Conservation (phyloP, 257 asterid species). For the Lycium ferocissimum region DNA sequence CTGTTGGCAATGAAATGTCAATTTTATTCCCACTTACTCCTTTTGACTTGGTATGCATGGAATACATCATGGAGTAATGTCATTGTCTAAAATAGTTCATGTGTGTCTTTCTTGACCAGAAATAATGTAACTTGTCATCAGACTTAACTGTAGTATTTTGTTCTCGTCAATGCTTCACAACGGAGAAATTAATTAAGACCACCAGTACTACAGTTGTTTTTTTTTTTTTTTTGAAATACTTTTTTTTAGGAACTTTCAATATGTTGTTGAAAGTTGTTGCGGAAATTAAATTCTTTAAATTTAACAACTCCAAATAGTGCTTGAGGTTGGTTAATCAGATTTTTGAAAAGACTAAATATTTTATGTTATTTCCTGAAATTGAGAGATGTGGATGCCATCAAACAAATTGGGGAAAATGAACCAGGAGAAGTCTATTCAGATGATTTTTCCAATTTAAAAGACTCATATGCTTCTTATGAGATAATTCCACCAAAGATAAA, state of each 20-base stretch:
- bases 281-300: neutral
- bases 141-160: neutral
- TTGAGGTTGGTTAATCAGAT: neutral
- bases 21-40: neutral
- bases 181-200: neutral
- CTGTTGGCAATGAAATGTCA: neutral
- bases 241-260: neutral
- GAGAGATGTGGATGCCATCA: too few species aligned
- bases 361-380: too few species aligned
- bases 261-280: neutral
- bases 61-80: neutral
- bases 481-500: too few species aligned
- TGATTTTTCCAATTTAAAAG: too few species aligned
- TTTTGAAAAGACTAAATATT: too few species aligned
- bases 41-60: neutral
- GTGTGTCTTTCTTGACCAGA: neutral
- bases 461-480: too few species aligned
- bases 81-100: neutral
- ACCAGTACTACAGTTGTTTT: neutral
- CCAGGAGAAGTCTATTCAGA: too few species aligned
- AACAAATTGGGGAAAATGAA: too few species aligned
- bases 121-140: neutral
- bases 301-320: neutral
- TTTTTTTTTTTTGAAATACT: neutral
- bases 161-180: neutral